phyloP scores from a whole-genome alignment of 1,284 basidiomycete species.

The Phlebopus sp. region DNA sequence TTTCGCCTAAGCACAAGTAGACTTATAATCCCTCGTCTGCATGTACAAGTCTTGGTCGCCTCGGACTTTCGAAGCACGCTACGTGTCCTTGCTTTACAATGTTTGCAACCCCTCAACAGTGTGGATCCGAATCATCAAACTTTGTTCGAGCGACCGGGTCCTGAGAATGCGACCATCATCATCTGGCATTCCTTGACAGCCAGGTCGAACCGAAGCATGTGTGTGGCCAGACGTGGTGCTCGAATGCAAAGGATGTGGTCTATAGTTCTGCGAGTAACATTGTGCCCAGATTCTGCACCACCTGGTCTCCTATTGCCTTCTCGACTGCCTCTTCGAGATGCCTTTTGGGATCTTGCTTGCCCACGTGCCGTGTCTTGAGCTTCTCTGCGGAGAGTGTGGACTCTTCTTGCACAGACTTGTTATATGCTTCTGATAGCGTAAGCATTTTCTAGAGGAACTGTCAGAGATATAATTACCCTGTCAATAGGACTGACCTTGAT shows the following conservation, averaged over 20 bases:
- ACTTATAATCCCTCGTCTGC: conserved; percentile 5
- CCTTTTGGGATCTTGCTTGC: conserved; percentile 96
- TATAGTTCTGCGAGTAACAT: conserved; percentile 87
- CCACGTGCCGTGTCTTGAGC: conserved; percentile 93
- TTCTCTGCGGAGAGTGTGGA: conserved; percentile 88
- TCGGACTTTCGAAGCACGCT: no score
- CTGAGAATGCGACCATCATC: no score
- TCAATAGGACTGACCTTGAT: conserved; percentile 69
- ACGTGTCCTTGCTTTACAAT: background rate
- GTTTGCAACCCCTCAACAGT: no score
- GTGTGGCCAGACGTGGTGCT: conserved; percentile 2
- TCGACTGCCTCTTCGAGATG: conserved; percentile 97
- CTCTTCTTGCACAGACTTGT: conserved; percentile 95
- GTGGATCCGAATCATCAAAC: background rate
- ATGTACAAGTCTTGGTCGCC: no score
- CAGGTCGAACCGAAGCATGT: background rate
- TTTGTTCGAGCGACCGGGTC: background rate
- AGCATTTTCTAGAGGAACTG: conserved; percentile 76
- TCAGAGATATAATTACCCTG: conserved; percentile 9
- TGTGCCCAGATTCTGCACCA: conserved; percentile 90
- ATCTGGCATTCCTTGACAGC: background rate
- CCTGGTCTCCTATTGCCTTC: conserved; percentile 93
- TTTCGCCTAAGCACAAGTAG: conserved; percentile 22
- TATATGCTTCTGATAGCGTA: conserved; percentile 85
- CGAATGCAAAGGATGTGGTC: conserved; percentile 5